Evolutionary conservation across 2,329 filamentous ascomycete species (phyloP).

Genomic region (Trichoderma atrobrunneum): DNA sequence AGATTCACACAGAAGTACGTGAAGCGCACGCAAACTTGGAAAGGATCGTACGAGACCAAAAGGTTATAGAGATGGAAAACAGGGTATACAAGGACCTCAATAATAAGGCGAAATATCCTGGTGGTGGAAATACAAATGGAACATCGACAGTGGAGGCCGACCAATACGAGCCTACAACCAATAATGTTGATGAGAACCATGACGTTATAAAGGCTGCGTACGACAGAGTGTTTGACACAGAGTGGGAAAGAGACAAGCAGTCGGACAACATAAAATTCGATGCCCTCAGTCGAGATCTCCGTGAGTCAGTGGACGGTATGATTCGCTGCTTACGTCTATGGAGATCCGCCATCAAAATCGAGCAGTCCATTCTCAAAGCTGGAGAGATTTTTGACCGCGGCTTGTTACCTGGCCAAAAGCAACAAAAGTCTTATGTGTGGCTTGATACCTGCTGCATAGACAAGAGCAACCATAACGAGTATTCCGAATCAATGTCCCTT

Average conservation of each 20-base stretch:
- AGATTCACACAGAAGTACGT: background rate
- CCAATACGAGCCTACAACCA: no score
- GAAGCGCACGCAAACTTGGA: background rate
- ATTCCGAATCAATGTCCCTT: conserved; percentile 17
- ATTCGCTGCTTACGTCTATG: conserved; percentile 13
- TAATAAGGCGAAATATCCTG: background rate
- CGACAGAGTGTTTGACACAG: background rate
- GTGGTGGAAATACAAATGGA: background rate
- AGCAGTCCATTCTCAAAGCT: conserved; percentile 14
- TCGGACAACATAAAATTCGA: background rate
- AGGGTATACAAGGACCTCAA: background rate
- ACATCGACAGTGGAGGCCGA: background rate
- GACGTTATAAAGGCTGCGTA: background rate
- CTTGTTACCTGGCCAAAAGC: background rate
- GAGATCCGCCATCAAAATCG: conserved; percentile 20
- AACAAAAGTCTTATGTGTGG: conserved; percentile 10
- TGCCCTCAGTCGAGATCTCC: conserved; percentile 4
- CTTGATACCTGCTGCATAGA: conserved; percentile 18
- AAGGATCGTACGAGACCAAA: background rate
- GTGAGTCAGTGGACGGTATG: conserved; percentile 11
- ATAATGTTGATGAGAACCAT: background rate
- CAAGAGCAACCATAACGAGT: conserved; percentile 13
- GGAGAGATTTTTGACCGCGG: conserved; percentile 8
- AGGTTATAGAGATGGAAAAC: background rate
- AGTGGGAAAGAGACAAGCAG: conserved; percentile 7